Percentiles rank a stretch among this genome's conserved stretches.
Evolutionary conservation across 208 protist species (phyloP).

Genomic region (Leishmania tropica): DNA sequence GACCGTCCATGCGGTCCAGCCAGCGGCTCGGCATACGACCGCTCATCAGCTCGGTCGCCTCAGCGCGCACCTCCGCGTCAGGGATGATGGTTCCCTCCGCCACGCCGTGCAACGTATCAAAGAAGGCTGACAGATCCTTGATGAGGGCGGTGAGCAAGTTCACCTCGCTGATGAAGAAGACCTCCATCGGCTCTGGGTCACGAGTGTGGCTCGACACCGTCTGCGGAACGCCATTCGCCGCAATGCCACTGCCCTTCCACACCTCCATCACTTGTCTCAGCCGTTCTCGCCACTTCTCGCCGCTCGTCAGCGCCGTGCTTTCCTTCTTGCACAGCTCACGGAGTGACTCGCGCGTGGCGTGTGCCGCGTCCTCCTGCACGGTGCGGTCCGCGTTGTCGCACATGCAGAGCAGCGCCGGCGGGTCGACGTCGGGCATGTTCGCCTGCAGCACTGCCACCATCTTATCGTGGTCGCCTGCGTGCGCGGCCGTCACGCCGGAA

Average conservation of each 20-base stretch:
- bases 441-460: conserved; percentile 60
- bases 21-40: conserved; percentile 87
- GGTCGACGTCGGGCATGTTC: conserved; percentile 75
- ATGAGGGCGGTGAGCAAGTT: conserved; percentile 69
- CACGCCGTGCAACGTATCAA: conserved; percentile 69
- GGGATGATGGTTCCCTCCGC: conserved; percentile 89
- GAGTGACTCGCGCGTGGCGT: conserved; percentile 66
- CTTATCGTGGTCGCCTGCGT: conserved; percentile 49
- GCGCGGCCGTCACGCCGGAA: conserved; percentile 51
- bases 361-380: conserved; percentile 83
- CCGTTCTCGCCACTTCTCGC: conserved; percentile 71
- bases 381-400: conserved; percentile 93
- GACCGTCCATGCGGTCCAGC: conserved; percentile 89
- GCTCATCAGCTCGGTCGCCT: conserved; percentile 82
- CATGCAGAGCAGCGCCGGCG: conserved; percentile 86
- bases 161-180: conserved; percentile 93
- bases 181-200: conserved; percentile 79
- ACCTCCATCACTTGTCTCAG: conserved; percentile 86
- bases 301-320: conserved; percentile 19
- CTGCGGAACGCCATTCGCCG: conserved; percentile 11
- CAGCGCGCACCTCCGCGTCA: conserved; percentile 41
- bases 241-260: conserved; percentile 68
- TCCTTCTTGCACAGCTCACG: conserved; percentile 59
- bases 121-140: conserved; percentile 56
- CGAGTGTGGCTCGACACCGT: conserved; percentile 19